Evolutionary conservation across 2,329 filamentous ascomycete genomes (phyloP).

Genomic region (Fusarium piperis): DNA sequence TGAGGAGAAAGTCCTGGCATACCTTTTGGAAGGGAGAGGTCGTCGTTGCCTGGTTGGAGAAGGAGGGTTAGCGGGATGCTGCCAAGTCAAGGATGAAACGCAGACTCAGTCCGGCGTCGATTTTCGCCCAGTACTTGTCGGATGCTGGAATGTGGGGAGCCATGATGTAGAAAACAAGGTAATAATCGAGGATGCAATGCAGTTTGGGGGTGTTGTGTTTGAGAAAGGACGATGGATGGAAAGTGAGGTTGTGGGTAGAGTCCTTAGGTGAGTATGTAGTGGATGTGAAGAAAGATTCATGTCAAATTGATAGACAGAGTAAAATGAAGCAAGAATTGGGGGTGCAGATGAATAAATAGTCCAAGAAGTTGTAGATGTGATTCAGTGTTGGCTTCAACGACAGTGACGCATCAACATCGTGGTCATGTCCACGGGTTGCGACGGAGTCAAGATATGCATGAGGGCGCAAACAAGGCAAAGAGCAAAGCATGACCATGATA

Average conservation of each 20-base stretch:
- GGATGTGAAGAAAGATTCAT: neutral
- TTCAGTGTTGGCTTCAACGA: neutral
- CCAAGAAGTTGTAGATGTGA: neutral
- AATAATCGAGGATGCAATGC: neutral
- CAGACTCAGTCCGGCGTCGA: conserved; percentile 37
- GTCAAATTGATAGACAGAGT: neutral
- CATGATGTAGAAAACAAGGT: conserved; percentile 17
- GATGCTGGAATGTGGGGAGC: conserved; percentile 19
- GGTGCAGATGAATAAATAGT: conserved; percentile 3
- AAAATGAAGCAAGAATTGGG: neutral
- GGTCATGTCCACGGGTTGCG: conserved; percentile 2
- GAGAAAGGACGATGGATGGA: conserved; percentile 12
- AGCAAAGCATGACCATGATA: conserved; percentile 11
- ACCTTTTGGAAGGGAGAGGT: conserved; percentile 73
- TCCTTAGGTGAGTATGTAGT: neutral
- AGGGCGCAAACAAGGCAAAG: conserved; percentile 6
- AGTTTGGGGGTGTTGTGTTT: neutral
- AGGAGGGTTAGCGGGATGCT: conserved; percentile 45
- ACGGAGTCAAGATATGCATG: neutral
- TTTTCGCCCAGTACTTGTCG: conserved; percentile 44
- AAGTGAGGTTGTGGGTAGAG: neutral
- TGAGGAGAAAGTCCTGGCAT: conserved; percentile 33
- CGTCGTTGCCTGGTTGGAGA: conserved; percentile 64
- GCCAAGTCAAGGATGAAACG: neutral
- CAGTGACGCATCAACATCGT: conserved; percentile 24